phyloP scores from a whole-genome alignment of 306 rosid genomes.

The Senna siamea region DNA sequence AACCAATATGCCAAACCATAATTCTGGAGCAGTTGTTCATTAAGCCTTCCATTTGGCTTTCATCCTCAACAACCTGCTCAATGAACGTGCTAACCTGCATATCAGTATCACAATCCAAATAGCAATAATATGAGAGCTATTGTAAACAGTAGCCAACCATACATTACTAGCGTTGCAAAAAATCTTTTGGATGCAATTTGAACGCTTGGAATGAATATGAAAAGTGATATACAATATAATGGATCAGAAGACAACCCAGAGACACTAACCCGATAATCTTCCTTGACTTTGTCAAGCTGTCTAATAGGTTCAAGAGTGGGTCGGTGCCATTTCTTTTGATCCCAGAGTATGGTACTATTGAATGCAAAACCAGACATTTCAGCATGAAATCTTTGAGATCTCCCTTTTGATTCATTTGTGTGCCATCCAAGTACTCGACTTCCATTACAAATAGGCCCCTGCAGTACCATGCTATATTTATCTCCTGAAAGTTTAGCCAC shows the following conservation, averaged over 20 bases:
- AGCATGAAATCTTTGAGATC: slow-evolving; percentile 68
- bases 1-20: slow-evolving; percentile 77
- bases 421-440: slow-evolving; percentile 89
- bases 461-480: slow-evolving; percentile 46
- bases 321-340: slow-evolving; percentile 79
- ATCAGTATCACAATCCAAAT: slow-evolving; percentile 41
- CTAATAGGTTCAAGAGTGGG: slow-evolving; percentile 73
- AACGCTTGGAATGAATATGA: slow-evolving; percentile 8
- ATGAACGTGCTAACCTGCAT: slow-evolving; percentile 80
- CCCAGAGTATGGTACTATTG: slow-evolving; percentile 90
- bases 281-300: slow-evolving; percentile 65
- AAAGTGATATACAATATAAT: background rate
- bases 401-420: slow-evolving; percentile 49
- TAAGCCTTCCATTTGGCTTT: slow-evolving; percentile 90
- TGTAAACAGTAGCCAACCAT: slow-evolving; percentile 10
- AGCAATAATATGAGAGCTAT: slow-evolving; percentile 8
- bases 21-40: slow-evolving; percentile 64
- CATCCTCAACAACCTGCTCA: slow-evolving; percentile 85
- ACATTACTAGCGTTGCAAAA: background rate
- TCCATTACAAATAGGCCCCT: slow-evolving; percentile 89
- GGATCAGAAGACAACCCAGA: slow-evolving; percentile 13
- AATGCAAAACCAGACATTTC: slow-evolving; percentile 87
- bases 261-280: slow-evolving; percentile 65
- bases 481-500: slow-evolving; percentile 61
- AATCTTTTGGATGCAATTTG: slow-evolving; percentile 28